A percentile compares a stretch with the other conserved stretches of the same genome.
phyloP scores from a whole-genome alignment of 306 rosid species.

The Trifolium subterraneum region DNA sequence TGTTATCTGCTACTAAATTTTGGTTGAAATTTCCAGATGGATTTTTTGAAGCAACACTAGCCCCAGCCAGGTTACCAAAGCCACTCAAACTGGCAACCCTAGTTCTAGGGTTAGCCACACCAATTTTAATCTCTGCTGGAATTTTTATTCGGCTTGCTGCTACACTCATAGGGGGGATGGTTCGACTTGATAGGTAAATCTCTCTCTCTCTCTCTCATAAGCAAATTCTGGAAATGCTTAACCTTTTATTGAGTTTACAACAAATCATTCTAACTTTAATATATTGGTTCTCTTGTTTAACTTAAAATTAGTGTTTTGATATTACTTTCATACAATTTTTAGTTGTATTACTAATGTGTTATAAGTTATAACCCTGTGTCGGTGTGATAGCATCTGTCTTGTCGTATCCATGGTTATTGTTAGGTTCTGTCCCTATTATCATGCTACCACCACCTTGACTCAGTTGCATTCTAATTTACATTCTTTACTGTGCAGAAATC shows the following conservation, averaged over 20 bases:
- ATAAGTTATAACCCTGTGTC: not conserved
- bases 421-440: not conserved
- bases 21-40: constrained; percentile 69
- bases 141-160: constrained; percentile 66
- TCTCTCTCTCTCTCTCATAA: not conserved
- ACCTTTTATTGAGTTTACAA: not conserved
- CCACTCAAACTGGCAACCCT: constrained; percentile 90
- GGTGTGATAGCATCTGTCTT: not conserved
- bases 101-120: constrained; percentile 72
- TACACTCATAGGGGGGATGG: constrained; percentile 67
- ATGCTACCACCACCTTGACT: not conserved
- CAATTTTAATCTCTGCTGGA: constrained; percentile 82
- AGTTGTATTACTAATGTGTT: not conserved
- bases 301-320: not conserved
- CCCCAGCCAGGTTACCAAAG: constrained; percentile 79
- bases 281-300: not conserved
- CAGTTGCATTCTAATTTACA: constrained; percentile 34
- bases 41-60: constrained; percentile 89
- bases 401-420: not conserved
- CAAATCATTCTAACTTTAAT: not conserved
- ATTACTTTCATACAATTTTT: not conserved
- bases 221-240: not conserved
- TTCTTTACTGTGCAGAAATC: constrained; percentile 70
- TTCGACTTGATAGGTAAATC: constrained; percentile 87
- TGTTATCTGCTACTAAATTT: constrained; percentile 39